Conservation (phyloP, 768 basidiomycete species). For the Boletus insuetus region DNA sequence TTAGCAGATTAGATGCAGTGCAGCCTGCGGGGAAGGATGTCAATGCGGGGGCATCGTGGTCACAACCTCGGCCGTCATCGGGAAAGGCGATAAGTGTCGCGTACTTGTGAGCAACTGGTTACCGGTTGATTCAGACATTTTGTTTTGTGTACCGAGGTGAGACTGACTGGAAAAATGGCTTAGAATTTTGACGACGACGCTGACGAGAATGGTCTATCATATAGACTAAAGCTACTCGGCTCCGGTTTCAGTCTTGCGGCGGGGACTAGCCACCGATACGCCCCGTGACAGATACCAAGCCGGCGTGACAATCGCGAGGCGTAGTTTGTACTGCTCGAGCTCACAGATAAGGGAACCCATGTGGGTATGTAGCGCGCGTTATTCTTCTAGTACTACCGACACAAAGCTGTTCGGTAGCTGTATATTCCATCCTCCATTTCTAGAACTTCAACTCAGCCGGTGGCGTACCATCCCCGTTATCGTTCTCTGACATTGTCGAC, state of each 20-base stretch:
- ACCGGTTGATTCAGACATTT: conserved; percentile 9
- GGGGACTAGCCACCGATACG: background rate
- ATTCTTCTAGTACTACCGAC: background rate
- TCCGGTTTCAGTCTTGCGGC: conserved; percentile 11
- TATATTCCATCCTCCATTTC: no score
- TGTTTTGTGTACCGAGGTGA: background rate
- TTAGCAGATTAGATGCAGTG: conserved; percentile 22
- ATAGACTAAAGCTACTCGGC: conserved; percentile 7
- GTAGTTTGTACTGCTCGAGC: background rate
- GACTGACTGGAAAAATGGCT: no score
- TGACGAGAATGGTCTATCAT: background rate
- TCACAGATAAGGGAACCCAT: background rate
- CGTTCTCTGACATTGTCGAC: no score
- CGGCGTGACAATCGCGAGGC: background rate
- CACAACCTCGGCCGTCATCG: background rate
- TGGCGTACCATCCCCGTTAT: no score
- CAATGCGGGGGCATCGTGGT: background rate
- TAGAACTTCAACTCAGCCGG: no score
- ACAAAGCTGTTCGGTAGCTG: background rate
- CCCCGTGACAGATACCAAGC: background rate
- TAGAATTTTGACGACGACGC: background rate
- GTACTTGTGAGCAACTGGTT: conserved; percentile 18
- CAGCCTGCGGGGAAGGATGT: conserved; percentile 15
- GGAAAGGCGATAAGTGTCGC: background rate
- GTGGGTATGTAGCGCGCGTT: background rate